These are phyloP conservation scores for Stephania cephalantha DNA, from an alignment of 164 flowering plant genomes.

Conservation along the genomic window DNA sequence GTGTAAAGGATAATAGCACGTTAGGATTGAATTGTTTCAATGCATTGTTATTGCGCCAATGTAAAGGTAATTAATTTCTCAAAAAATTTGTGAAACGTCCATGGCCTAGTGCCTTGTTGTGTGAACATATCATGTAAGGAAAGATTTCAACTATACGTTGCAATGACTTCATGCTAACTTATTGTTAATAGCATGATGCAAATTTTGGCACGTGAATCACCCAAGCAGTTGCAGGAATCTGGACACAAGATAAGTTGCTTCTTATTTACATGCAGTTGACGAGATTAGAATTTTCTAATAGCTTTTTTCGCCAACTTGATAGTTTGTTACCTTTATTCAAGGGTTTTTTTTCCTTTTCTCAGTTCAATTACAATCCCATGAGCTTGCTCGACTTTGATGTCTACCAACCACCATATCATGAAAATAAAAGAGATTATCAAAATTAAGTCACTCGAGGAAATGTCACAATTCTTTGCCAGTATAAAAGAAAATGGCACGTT, in stretches of 20 bases:
- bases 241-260: background rate
- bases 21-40: background rate
- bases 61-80: background rate
- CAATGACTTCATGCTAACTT: background rate
- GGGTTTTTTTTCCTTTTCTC: too few species aligned
- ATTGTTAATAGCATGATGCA: too few species aligned
- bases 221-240: background rate
- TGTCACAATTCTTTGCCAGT: background rate
- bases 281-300: conserved; percentile 55
- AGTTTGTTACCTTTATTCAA: too few species aligned
- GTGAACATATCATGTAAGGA: too few species aligned
- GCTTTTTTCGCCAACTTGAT: too few species aligned
- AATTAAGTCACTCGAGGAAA: background rate
- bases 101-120: too few species aligned
- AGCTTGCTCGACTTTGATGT: too few species aligned
- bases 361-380: too few species aligned
- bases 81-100: background rate
- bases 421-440: background rate
- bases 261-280: conserved; percentile 59
- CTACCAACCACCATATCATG: too few species aligned
- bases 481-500: background rate
- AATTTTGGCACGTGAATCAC: too few species aligned
- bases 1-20: background rate
- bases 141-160: too few species aligned
- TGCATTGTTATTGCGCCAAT: background rate